Percentiles rank a stretch among this genome's conserved stretches.
These are phyloP conservation scores for Cladosporium sphaerospermum DNA, from an alignment of 2,329 filamentous ascomycete genomes.

Conservation along the genomic window DNA sequence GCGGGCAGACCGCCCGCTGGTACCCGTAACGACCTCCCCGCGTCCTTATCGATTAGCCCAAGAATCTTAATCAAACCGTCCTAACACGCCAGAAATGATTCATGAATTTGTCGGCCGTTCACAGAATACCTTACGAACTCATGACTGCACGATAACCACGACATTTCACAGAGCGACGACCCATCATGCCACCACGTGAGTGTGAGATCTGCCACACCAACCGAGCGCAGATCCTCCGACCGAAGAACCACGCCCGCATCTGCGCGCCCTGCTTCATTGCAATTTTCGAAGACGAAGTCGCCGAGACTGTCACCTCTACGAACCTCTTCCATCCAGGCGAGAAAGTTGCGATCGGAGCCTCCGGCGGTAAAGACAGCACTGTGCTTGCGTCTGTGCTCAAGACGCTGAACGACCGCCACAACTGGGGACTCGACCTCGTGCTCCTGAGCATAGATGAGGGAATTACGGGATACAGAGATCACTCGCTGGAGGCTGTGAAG, in stretches of 20 bases:
- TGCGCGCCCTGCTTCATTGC: slow-evolving; percentile 83
- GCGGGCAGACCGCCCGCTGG: no score
- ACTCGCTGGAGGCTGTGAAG: slow-evolving; percentile 94
- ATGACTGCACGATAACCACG: slow-evolving; percentile 7
- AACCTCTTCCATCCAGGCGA: slow-evolving; percentile 80
- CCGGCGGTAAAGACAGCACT: slow-evolving; percentile 94
- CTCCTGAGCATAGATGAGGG: slow-evolving; percentile 93
- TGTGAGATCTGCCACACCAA: slow-evolving; percentile 72
- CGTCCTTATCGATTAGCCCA: no score
- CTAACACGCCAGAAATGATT: no score
- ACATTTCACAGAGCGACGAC: neutral
- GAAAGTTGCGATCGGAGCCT: slow-evolving; percentile 86
- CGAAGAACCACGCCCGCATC: slow-evolving; percentile 90
- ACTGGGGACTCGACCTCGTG: slow-evolving; percentile 78
- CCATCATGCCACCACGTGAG: slow-evolving; percentile 64
- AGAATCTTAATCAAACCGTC: no score
- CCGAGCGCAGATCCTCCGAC: slow-evolving; percentile 82
- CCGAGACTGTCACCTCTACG: slow-evolving; percentile 80
- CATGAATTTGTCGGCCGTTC: no score
- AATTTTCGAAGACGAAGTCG: slow-evolving; percentile 87
- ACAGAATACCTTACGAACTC: neutral
- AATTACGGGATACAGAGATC: slow-evolving; percentile 93
- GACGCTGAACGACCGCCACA: slow-evolving; percentile 82
- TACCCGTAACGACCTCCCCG: no score
- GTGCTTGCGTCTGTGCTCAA: slow-evolving; percentile 92